phyloP scores from a whole-genome alignment of 2,329 filamentous ascomycete species.

The Beauveria scarabaeidicola region DNA sequence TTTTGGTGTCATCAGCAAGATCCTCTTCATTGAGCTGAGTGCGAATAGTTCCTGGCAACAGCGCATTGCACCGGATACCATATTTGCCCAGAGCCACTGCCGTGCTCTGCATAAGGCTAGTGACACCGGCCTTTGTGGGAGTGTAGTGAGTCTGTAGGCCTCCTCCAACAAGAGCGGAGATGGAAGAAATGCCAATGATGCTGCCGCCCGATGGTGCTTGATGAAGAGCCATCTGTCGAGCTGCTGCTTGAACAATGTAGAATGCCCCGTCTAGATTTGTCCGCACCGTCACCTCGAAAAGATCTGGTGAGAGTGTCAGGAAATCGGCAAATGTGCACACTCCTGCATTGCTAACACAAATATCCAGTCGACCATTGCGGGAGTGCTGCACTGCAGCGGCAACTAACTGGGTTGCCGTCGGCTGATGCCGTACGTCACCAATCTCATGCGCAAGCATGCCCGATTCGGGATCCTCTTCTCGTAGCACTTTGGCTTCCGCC shows the following conservation, averaged over 20 bases:
- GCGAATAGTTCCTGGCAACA: conserved; percentile 73
- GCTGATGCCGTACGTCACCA: conserved; percentile 69
- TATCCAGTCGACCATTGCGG: conserved; percentile 54
- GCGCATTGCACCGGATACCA: conserved; percentile 71
- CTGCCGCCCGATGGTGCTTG: conserved; percentile 61
- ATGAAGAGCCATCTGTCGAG: conserved; percentile 63
- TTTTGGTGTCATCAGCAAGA: conserved; percentile 63
- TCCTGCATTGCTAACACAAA: conserved; percentile 84
- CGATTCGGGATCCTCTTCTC: conserved; percentile 9
- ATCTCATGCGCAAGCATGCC: conserved; percentile 45
- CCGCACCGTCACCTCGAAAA: conserved; percentile 62
- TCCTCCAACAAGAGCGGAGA: conserved; percentile 69
- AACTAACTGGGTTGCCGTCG: conserved; percentile 63
- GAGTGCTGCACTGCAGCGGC: conserved; percentile 49
- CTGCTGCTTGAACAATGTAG: conserved; percentile 77
- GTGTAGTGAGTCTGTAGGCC: conserved; percentile 78
- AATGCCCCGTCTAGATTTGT: conserved; percentile 88
- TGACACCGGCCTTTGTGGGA: conserved; percentile 75
- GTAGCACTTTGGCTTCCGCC: conserved; percentile 40
- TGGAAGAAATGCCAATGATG: conserved; percentile 70
- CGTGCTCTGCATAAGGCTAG: conserved; percentile 74
- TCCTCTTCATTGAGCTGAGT: conserved; percentile 82
- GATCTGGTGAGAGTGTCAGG: conserved; percentile 59
- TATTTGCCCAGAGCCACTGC: conserved; percentile 72
- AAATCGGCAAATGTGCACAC: conserved; percentile 86